These are phyloP conservation scores for Diaporthe eres DNA, from an alignment of 2,329 filamentous ascomycete genomes.

Conservation along the genomic window DNA sequence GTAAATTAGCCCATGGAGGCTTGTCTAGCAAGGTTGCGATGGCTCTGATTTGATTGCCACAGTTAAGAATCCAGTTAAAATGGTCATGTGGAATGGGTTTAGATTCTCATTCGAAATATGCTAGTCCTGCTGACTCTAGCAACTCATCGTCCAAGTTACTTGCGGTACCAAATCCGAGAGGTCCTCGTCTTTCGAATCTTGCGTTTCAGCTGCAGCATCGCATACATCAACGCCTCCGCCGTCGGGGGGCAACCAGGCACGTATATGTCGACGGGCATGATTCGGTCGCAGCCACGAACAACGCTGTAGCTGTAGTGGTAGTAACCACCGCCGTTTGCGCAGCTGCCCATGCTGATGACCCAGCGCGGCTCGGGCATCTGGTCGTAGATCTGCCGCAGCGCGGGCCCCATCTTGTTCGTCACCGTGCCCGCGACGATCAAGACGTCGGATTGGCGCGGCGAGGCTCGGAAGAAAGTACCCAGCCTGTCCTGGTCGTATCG, in stretches of 20 bases:
- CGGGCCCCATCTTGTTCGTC: slow-evolving; percentile 96
- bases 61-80: too few relatives aligned
- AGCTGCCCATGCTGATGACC: slow-evolving; percentile 81
- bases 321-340: slow-evolving; percentile 80
- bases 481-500: slow-evolving; percentile 91
- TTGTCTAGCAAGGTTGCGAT: too few relatives aligned
- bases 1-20: too few relatives aligned
- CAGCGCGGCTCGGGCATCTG: slow-evolving; percentile 94
- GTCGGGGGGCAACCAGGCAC: slow-evolving; percentile 73
- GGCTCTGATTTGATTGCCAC: too few relatives aligned
- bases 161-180: slow-evolving; percentile 66
- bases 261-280: slow-evolving; percentile 78
- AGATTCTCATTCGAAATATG: too few relatives aligned
- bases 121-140: too few relatives aligned
- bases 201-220: slow-evolving; percentile 77
- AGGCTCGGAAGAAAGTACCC: slow-evolving; percentile 83
- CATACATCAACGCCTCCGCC: slow-evolving; percentile 63
- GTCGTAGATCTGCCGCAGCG: slow-evolving; percentile 91
- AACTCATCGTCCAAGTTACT: slow-evolving; percentile 49
- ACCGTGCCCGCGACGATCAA: slow-evolving; percentile 95
- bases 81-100: too few relatives aligned
- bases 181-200: slow-evolving; percentile 72
- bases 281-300: slow-evolving; percentile 74
- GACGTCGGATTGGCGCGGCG: slow-evolving; percentile 81
- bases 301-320: slow-evolving; percentile 82